phyloP scores from a whole-genome alignment of 352 stramenopile species.

The Saprolegnia diclina region DNA sequence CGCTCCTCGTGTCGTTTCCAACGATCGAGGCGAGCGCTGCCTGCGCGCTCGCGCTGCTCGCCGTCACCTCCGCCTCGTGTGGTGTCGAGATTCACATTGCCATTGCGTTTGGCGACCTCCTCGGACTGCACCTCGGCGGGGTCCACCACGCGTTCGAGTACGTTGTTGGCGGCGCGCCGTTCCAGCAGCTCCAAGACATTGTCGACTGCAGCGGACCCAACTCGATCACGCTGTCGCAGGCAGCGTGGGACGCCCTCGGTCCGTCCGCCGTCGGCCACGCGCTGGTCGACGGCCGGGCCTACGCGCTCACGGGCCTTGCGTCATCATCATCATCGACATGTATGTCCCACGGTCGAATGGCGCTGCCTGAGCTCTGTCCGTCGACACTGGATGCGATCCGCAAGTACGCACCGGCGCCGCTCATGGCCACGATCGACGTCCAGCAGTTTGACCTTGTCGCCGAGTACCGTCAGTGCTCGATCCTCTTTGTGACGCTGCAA shows the following conservation, averaged over 20 bases:
- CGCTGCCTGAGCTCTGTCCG: background rate
- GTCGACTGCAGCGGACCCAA: background rate
- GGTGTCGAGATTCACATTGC: background rate
- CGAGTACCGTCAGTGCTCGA: background rate
- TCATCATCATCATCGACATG: background rate
- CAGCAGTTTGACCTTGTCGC: background rate
- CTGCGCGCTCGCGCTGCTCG: background rate
- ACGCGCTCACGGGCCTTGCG: background rate
- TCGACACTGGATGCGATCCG: background rate
- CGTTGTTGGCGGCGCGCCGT: constrained; percentile 31
- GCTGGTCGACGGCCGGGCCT: background rate
- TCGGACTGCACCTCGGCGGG: constrained; percentile 29
- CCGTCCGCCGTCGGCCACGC: background rate
- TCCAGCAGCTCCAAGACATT: constrained; percentile 25
- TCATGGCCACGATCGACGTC: background rate
- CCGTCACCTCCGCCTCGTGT: background rate
- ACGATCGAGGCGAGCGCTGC: constrained; percentile 1
- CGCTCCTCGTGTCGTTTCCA: constrained; percentile 31
- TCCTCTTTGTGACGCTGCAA: background rate
- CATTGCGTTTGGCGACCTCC: background rate
- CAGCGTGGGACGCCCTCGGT: background rate
- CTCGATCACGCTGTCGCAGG: background rate
- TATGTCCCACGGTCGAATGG: no score
- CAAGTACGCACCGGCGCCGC: background rate
- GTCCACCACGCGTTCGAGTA: constrained; percentile 32